Percentiles rank a stretch among this genome's conserved stretches.
These are phyloP conservation scores for Leccinellum albellum DNA, from an alignment of 768 basidiomycete species.

Conservation along the genomic window DNA sequence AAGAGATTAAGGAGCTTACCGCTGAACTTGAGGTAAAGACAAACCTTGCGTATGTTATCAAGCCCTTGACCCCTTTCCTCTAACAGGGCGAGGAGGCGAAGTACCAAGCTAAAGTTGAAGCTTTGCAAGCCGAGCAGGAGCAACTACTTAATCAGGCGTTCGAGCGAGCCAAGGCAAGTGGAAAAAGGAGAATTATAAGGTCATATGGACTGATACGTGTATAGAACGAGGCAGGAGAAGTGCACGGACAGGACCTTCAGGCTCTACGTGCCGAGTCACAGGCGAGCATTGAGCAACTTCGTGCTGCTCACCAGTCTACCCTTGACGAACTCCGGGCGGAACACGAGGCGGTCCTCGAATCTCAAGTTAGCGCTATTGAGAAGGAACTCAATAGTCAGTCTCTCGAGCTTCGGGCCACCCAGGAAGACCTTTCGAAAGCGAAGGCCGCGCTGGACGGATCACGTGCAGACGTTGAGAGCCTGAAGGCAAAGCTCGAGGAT, in stretches of 20 bases:
- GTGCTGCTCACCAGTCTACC: slow-evolving; percentile 53
- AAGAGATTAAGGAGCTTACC: slow-evolving; percentile 53
- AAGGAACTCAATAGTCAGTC: slow-evolving; percentile 60
- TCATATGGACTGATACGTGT: slow-evolving; percentile 8
- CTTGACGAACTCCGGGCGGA: slow-evolving; percentile 62
- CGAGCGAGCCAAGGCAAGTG: slow-evolving; percentile 68
- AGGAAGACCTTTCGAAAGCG: slow-evolving; percentile 76
- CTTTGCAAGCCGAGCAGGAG: slow-evolving; percentile 61
- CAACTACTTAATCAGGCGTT: slow-evolving; percentile 65
- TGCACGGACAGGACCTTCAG: slow-evolving; percentile 69
- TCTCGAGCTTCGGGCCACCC: slow-evolving; percentile 78
- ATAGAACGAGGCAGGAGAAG: slow-evolving; percentile 67
- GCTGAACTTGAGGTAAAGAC: slow-evolving; percentile 63
- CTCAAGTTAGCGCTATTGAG: slow-evolving; percentile 51
- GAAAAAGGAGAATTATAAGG: background rate
- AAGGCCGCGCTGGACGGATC: slow-evolving; percentile 56
- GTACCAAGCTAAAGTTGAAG: slow-evolving; percentile 64
- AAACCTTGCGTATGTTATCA: background rate
- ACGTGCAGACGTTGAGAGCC: slow-evolving; percentile 49
- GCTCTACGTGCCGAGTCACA: slow-evolving; percentile 63
- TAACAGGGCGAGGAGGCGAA: slow-evolving; percentile 63
- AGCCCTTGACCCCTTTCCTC: background rate
- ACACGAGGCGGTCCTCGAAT: slow-evolving; percentile 57
- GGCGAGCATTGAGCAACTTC: slow-evolving; percentile 65
- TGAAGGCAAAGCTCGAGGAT: slow-evolving; percentile 64